Evolutionary conservation across 1,284 basidiomycete species (phyloP).

Genomic region (Leucoagaricus sp.): DNA sequence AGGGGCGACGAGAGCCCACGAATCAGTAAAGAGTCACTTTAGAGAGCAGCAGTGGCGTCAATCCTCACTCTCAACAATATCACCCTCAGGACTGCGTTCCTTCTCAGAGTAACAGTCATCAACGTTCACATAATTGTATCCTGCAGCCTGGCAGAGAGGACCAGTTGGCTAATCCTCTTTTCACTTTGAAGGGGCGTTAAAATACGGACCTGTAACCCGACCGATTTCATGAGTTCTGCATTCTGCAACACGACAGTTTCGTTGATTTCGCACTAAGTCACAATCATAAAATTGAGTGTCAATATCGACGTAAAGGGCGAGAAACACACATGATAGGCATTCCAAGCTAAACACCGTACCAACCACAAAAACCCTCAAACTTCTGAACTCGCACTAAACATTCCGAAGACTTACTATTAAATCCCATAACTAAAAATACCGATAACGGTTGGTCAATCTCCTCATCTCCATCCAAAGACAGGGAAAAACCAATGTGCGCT

Average conservation of each 20-base stretch:
- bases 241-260: slow-evolving; percentile 51
- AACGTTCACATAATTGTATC: slow-evolving; percentile 54
- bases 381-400: too few relatives aligned
- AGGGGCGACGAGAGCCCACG: too few relatives aligned
- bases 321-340: slow-evolving; percentile 53
- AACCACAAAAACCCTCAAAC: slow-evolving; percentile 4
- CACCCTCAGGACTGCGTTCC: slow-evolving; percentile 43
- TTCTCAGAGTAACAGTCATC: slow-evolving; percentile 63
- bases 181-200: background rate
- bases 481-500: too few relatives aligned
- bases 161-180: background rate
- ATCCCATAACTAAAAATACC: slow-evolving; percentile 43
- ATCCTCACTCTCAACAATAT: slow-evolving; percentile 44
- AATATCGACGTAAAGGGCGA: background rate
- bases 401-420: slow-evolving; percentile 41
- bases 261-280: slow-evolving; percentile 51
- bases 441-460: background rate
- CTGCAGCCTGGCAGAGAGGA: slow-evolving; percentile 40
- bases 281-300: too few relatives aligned
- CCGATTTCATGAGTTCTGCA: slow-evolving; percentile 45
- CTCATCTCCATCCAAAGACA: background rate
- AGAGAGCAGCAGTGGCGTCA: background rate
- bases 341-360: slow-evolving; percentile 47
- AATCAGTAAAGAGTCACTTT: slow-evolving; percentile 12
- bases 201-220: slow-evolving; percentile 42